Base-by-base conservation (phyloP, 176 grass and related monocot species). In the Carex myosuroides region DNA sequence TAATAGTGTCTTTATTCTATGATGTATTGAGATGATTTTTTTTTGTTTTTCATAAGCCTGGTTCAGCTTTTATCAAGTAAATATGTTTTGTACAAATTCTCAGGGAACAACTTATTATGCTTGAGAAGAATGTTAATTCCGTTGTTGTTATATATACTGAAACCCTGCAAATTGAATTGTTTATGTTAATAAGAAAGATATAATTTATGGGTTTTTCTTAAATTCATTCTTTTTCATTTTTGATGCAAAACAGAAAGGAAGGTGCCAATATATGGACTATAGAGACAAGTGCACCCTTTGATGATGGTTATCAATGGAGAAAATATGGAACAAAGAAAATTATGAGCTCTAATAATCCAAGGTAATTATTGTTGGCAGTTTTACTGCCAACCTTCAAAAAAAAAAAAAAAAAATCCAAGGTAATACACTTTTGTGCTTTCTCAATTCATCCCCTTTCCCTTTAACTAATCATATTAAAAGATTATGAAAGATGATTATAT, bases 251-350 rank as follows among this genome's bases (percentile, higher is more conserved):
- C 21, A 83, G 81, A 66, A 55, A 68, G 12, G 81, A 69, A 69
- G 81, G 42, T 2, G 21, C 13, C 6, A 78, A n/a, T 55, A 66
- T 63, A 66, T 32, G 62, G 81, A 69, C 12, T 10, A 33, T 83
- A 83, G 62, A 83, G 22, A 83, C 81, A 32, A 83, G 81, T 83
- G 81, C 81, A 66, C 81, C 81, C 20, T 83, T 83, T 69, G 81
- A 83, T 69, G 81, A 83, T 83, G 81, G 81, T 3, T 83, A 68
- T 54, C 64, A 64, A 50, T 83, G 81, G 81, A 83, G 81, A 67
- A 83, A 83, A 66, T 83, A 83, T 69, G 81, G 81, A 83, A 83
- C 81, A 29, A 83, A 83, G 42, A 65, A 83, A 68, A 83, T 83
- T 35, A 66, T 44, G 12, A 66, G 24, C 42, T 83, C 42, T 32